These are phyloP conservation scores for Saitozyma sp. DNA, from an alignment of 768 basidiomycete genomes.

Conservation along the genomic window DNA sequence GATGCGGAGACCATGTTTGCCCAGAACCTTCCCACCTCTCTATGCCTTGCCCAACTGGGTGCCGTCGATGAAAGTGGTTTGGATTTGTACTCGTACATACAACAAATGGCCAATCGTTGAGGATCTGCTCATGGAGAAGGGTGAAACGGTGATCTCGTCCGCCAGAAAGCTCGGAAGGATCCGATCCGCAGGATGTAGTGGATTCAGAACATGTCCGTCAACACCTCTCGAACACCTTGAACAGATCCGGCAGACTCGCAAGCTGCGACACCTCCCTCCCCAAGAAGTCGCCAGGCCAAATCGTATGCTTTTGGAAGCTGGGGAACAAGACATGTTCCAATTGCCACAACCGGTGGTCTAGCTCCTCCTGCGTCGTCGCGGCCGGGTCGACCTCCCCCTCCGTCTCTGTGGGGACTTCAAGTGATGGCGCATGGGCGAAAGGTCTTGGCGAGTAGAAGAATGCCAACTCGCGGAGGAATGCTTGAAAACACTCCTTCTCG, in stretches of 20 bases:
- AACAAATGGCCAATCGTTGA: too few relatives aligned
- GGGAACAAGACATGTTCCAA: conserved; percentile 90
- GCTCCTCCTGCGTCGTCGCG: conserved; percentile 33
- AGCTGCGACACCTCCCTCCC: conserved; percentile 78
- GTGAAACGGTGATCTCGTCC: too few relatives aligned
- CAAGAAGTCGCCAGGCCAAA: conserved; percentile 66
- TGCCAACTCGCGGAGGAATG: conserved; percentile 83
- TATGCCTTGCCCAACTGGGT: too few relatives aligned
- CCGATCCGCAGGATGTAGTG: too few relatives aligned
- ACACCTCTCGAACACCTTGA: conserved; percentile 92
- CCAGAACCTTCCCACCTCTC: too few relatives aligned
- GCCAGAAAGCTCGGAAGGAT: too few relatives aligned
- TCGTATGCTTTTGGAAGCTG: conserved; percentile 72
- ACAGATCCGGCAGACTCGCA: conserved; percentile 85
- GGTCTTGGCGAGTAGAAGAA: conserved; percentile 81
- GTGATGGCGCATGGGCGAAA: conserved; percentile 11
- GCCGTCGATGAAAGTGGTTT: too few relatives aligned
- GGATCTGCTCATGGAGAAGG: too few relatives aligned
- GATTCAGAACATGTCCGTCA: conserved; percentile 44
- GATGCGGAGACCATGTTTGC: too few relatives aligned
- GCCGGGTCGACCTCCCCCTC: not conserved
- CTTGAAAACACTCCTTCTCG: conserved; percentile 80
- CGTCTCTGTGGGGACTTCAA: not conserved
- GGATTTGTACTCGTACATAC: too few relatives aligned
- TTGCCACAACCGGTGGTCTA: conserved; percentile 68